Percentiles rank a stretch among this genome's conserved stretches.
phyloP scores from a whole-genome alignment of 2,329 filamentous ascomycete species.

The Lachnellula suecica region DNA sequence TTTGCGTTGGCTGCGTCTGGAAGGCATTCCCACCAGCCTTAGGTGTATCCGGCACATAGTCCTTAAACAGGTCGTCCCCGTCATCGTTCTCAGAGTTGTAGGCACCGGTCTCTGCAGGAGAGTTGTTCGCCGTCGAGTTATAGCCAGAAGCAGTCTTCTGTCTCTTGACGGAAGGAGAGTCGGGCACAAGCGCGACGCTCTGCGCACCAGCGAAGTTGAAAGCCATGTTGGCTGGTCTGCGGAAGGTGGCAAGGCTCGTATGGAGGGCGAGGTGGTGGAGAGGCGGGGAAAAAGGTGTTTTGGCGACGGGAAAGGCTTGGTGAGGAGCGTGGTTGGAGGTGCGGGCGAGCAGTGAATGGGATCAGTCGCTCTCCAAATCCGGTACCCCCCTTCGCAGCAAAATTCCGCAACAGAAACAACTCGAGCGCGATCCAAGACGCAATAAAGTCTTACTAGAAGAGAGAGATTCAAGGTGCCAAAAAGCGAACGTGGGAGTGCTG shows the following conservation, averaged over 20 bases:
- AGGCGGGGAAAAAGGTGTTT: not conserved
- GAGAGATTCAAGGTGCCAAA: not conserved
- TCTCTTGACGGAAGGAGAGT: conserved; percentile 31
- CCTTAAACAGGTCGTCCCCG: conserved; percentile 47
- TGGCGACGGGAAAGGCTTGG: not conserved
- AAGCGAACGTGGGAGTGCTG: not conserved
- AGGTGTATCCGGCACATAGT: conserved; percentile 37
- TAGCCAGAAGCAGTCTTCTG: conserved; percentile 33
- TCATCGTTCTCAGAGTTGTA: conserved; percentile 42
- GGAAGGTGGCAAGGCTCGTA: no score
- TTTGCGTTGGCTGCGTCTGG: conserved; percentile 42
- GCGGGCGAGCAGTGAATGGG: not conserved
- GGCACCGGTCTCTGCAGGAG: conserved; percentile 20
- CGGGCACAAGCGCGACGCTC: conserved; percentile 9
- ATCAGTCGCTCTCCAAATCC: not conserved
- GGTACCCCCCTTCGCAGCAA: no score
- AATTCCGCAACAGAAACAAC: not conserved
- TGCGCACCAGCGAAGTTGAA: conserved; percentile 11
- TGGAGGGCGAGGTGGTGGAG: not conserved
- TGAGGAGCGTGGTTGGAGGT: not conserved
- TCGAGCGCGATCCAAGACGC: not conserved
- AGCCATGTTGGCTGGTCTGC: conserved; percentile 17
- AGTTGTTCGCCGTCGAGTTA: conserved; percentile 25
- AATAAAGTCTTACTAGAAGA: no score
- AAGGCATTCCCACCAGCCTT: conserved; percentile 12